Evolutionary conservation across 805 yeast genomes (phyloP), one percentile per base, ranked within the genome.

Genomic region (Candida stauntonica): DNA sequence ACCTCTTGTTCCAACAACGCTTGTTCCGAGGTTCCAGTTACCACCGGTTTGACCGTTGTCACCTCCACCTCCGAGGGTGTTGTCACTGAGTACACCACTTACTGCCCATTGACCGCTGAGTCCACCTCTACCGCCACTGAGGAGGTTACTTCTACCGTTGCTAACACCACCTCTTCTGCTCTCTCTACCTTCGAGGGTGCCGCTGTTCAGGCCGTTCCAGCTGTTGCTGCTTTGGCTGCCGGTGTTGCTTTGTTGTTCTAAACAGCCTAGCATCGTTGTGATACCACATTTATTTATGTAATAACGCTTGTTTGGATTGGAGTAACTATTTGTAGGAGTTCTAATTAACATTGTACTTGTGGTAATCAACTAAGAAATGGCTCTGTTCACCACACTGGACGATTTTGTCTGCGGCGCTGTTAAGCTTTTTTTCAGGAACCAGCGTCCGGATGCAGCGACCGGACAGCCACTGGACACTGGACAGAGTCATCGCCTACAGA

Each of bases 211-310:
- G 67, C 67, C 44, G 59, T 63, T 44, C 71, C 72, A 63, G 70
- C 71, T 54, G 69, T 63, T 48, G 71, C 71, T 57, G 72, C 71
- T 54, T 56, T 67, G 48, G 58, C 69, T 41, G 73, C 73, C 45
- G 73, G 73, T 67, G 71, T 69, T 52, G 73, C 71, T 63, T 60
- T 67, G 57, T 62, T 67, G 60, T 66, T 67, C 63, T 67, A 67
- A 65, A 55, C 45, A 34, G 32, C 32, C 37, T 46, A 31, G 29
- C 26, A 11, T 17, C 19, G 17, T 32, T 27, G 31, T 42, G 44
- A 45, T 45, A 45, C 44, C 48, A 38, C 37, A 33, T 44, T 36
- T 42, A 45, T 41, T 41, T 45, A 45, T 39, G 45, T 39, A 33
- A 37, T 34, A 42, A 27, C 39, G 33, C 29, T 45, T 20, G 19